These are phyloP conservation scores for Paraconiothyrium brasiliense DNA, from an alignment of 2,329 filamentous ascomycete genomes.

Conservation along the genomic window DNA sequence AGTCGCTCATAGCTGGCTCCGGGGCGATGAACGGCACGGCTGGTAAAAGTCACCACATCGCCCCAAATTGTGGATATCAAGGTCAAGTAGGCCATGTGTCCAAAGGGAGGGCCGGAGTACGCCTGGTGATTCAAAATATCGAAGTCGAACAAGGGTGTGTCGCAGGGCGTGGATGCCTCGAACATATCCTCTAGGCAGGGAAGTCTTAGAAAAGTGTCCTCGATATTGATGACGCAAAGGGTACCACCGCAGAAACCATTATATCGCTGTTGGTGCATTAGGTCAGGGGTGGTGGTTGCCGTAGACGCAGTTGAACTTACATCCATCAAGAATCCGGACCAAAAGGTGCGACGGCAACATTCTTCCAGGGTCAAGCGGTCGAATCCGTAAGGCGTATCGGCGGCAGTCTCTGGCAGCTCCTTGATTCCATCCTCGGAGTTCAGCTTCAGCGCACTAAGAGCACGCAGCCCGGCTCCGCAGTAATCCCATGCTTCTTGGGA, in stretches of 20 bases:
- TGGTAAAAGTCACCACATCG: slow-evolving; percentile 69
- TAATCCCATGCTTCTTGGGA: slow-evolving; percentile 70
- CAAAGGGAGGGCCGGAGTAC: slow-evolving; percentile 47
- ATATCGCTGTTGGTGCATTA: slow-evolving; percentile 59
- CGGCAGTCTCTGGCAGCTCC: slow-evolving; percentile 54
- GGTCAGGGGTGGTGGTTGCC: slow-evolving; percentile 42
- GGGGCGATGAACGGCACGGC: slow-evolving; percentile 60
- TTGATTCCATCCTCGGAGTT: slow-evolving; percentile 67
- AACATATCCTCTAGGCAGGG: slow-evolving; percentile 70
- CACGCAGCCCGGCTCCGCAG: slow-evolving; percentile 68
- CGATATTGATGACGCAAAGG: slow-evolving; percentile 65
- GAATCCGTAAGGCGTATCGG: slow-evolving; percentile 66
- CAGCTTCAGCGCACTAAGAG: slow-evolving; percentile 67
- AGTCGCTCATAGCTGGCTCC: slow-evolving; percentile 54
- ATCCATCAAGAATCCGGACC: slow-evolving; percentile 76
- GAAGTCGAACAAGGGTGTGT: slow-evolving; percentile 69
- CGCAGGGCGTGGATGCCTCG: slow-evolving; percentile 66
- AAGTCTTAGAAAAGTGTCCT: slow-evolving; percentile 73
- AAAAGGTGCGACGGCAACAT: slow-evolving; percentile 75
- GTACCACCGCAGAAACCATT: slow-evolving; percentile 65
- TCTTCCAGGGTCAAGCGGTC: slow-evolving; percentile 68
- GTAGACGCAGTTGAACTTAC: slow-evolving; percentile 54
- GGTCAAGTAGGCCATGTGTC: slow-evolving; percentile 68
- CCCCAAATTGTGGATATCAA: slow-evolving; percentile 73
- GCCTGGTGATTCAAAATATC: slow-evolving; percentile 54